phyloP scores from a whole-genome alignment of 2,329 filamentous ascomycete genomes.

The Penicillium decumbens region DNA sequence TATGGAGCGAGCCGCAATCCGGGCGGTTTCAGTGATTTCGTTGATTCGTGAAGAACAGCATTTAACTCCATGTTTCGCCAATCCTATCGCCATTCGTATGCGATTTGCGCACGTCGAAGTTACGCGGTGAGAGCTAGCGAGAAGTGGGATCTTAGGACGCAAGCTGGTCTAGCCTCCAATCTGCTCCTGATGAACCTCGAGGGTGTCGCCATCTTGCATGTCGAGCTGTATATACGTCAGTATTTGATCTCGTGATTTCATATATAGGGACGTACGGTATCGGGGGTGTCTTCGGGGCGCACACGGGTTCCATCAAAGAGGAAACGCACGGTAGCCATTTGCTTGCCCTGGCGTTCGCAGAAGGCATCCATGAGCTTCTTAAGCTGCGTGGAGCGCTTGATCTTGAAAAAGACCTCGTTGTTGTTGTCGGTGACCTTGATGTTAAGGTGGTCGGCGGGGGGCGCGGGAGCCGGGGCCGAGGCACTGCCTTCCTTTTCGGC shows the following conservation, averaged over 20 bases:
- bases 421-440: constrained; percentile 99
- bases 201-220: constrained; percentile 91
- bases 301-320: constrained; percentile 95
- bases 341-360: constrained; percentile 93
- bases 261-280: constrained; percentile 65
- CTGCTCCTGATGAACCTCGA: constrained; percentile 98
- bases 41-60: constrained; percentile 20
- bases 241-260: not conserved
- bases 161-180: constrained; percentile 62
- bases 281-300: constrained; percentile 81
- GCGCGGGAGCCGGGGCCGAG: constrained; percentile 40
- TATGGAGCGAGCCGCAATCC: constrained; percentile 3
- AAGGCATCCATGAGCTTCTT: constrained; percentile 99
- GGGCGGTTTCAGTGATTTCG: constrained; percentile 18
- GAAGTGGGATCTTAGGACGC: not conserved
- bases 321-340: constrained; percentile 77
- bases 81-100: not conserved
- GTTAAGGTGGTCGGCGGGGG: constrained; percentile 74
- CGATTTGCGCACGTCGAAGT: not conserved
- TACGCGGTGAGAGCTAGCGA: not conserved
- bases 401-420: constrained; percentile 99
- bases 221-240: constrained; percentile 63
- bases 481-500: constrained; percentile 17
- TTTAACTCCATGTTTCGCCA: constrained; percentile 7
- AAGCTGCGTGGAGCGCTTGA: constrained; percentile 91